A percentile compares a stretch with the other conserved stretches of the same genome.
Conservation (phyloP, 2,329 filamentous ascomycete genomes). For the Fusarium metavorans region DNA sequence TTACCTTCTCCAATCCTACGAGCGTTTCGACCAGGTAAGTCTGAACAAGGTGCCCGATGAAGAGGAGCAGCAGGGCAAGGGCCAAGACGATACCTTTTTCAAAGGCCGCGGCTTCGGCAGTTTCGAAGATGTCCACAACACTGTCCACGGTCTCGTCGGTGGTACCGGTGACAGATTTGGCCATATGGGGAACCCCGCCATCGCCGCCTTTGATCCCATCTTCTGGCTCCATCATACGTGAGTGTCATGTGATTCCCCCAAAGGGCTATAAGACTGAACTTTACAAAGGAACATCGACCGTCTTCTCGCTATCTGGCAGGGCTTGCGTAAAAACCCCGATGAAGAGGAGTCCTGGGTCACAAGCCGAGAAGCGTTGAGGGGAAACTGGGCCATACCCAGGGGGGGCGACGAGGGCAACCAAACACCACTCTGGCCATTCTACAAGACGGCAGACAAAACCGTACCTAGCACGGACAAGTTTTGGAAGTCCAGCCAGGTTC, state of each 20-base stretch:
- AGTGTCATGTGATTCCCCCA: background rate
- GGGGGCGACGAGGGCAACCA: background rate
- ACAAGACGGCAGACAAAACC: background rate
- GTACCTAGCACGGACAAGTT: background rate
- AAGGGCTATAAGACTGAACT: background rate
- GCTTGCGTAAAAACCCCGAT: background rate
- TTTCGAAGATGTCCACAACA: slow-evolving; percentile 23
- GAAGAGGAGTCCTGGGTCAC: background rate
- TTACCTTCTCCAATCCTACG: background rate
- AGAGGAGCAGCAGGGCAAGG: background rate
- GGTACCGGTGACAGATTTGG: background rate
- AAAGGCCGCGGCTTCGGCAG: slow-evolving; percentile 20
- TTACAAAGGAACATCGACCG: background rate
- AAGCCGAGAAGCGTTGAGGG: too few relatives aligned
- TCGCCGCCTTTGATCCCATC: background rate
- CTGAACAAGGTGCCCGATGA: background rate
- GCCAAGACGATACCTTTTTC: background rate
- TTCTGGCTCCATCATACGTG: background rate
- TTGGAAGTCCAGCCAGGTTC: slow-evolving; percentile 17
- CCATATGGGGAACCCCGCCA: background rate
- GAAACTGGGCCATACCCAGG: background rate
- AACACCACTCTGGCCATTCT: slow-evolving; percentile 18
- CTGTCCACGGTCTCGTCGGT: background rate
- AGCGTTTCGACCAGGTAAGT: background rate
- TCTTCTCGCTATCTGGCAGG: background rate